Evolutionary conservation across 192 early-diverging fungal species (phyloP).

Genomic region (Phycomyces blakesleeanus): DNA sequence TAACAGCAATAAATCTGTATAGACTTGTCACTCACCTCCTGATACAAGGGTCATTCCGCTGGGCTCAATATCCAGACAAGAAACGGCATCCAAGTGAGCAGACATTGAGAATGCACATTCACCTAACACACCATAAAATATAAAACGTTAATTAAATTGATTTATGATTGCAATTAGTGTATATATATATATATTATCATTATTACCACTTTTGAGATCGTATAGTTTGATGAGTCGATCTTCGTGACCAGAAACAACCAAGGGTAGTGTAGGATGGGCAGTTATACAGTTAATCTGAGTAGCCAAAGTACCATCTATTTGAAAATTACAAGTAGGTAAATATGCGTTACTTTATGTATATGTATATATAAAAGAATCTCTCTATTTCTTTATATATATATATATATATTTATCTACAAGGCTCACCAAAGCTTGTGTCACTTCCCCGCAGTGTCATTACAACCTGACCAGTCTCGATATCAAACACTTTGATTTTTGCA

Average conservation of each 20-base stretch:
- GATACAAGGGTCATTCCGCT: slow-evolving; percentile 60
- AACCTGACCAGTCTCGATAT: slow-evolving; percentile 69
- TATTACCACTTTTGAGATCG: slow-evolving; percentile 67
- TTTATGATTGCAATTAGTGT: background rate
- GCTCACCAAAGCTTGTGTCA: slow-evolving; percentile 61
- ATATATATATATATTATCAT: too few species aligned
- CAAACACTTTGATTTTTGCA: slow-evolving; percentile 64
- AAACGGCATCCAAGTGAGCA: slow-evolving; percentile 64
- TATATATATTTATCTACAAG: background rate
- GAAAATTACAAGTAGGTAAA: background rate
- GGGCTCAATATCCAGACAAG: slow-evolving; percentile 62
- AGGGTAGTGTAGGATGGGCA: slow-evolving; percentile 66
- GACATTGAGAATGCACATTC: slow-evolving; percentile 57
- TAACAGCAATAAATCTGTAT: too few species aligned
- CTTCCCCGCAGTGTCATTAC: slow-evolving; percentile 49
- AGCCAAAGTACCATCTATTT: slow-evolving; percentile 50
- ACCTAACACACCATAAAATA: slow-evolving; percentile 36
- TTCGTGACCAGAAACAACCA: slow-evolving; percentile 74
- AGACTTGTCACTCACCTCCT: slow-evolving; percentile 59
- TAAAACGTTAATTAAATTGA: too few species aligned
- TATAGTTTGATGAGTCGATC: slow-evolving; percentile 72
- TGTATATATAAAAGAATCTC: too few species aligned
- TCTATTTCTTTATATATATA: too few species aligned
- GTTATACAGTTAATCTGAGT: slow-evolving; percentile 81
- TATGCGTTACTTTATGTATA: slow-evolving; percentile 8